These are phyloP conservation scores for Blastobotrys terrestris DNA, from an alignment of 805 yeast species.

Conservation along the genomic window DNA sequence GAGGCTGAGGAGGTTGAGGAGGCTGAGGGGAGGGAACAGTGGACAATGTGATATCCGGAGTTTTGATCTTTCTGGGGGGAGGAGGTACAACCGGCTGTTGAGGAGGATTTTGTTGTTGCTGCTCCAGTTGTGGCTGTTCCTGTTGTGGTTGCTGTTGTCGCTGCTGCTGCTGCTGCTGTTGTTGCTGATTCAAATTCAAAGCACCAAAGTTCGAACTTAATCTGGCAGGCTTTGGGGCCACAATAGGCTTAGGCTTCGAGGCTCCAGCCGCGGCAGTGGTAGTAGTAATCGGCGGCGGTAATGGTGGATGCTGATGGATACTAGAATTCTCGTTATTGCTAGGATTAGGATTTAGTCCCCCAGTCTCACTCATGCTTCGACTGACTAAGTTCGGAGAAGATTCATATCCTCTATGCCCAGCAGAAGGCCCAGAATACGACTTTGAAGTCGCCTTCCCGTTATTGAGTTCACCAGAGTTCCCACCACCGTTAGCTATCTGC, in stretches of 20 bases:
- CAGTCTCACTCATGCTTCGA: background rate
- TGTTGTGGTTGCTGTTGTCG: background rate
- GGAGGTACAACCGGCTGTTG: constrained; percentile 5
- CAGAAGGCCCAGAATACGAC: background rate
- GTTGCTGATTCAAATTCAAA: background rate
- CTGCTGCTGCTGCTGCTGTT: background rate
- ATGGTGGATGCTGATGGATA: background rate
- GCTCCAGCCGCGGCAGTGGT: background rate
- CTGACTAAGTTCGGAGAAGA: background rate
- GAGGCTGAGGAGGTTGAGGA: constrained; percentile 5
- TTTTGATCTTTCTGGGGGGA: constrained; percentile 2
- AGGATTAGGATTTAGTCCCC: background rate
- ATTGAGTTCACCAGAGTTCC: background rate
- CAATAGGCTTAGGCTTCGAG: constrained; percentile 7
- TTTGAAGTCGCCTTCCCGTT: background rate
- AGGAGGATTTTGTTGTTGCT: background rate
- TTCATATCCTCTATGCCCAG: background rate
- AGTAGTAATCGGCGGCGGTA: background rate
- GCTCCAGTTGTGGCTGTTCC: constrained; percentile 5
- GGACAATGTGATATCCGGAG: background rate
- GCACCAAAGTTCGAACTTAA: constrained; percentile 3
- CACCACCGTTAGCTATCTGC: constrained; percentile 12
- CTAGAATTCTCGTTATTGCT: background rate
- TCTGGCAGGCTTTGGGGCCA: constrained; percentile 18
- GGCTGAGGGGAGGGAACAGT: background rate